Conservation (phyloP, 306 rosid species). For the Quercus parvula region DNA sequence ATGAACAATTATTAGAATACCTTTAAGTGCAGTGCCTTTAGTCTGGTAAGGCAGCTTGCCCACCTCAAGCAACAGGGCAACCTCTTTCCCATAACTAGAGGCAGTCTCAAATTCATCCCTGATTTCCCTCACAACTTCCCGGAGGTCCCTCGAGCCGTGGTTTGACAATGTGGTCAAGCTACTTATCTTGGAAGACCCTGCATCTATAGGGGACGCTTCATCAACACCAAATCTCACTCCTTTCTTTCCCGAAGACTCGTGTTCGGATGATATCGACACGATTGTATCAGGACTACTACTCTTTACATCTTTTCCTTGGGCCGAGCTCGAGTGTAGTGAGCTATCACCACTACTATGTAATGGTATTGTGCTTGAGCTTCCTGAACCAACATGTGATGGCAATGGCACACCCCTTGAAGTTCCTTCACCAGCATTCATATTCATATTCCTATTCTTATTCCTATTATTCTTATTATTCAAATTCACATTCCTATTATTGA, state of each 20-base stretch:
- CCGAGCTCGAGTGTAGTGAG: constrained; percentile 28
- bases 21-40: constrained; percentile 57
- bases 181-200: constrained; percentile 76
- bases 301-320: constrained; percentile 44
- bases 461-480: constrained; percentile 3
- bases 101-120: constrained; percentile 86
- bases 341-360: constrained; percentile 47
- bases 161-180: constrained; percentile 69
- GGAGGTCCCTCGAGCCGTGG: constrained; percentile 69
- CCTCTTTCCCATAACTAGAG: constrained; percentile 76
- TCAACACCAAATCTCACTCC: constrained; percentile 80
- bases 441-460: constrained; percentile 4
- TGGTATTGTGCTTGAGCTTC: constrained; percentile 57
- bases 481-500: constrained; percentile 11
- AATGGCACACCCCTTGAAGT: constrained; percentile 65
- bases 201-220: constrained; percentile 44
- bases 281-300: constrained; percentile 59
- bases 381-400: constrained; percentile 44
- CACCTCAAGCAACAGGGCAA: constrained; percentile 85
- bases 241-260: constrained; percentile 51
- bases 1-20: constrained; percentile 27
- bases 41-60: constrained; percentile 80
- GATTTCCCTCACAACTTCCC: constrained; percentile 86
- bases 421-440: constrained; percentile 59
- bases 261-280: constrained; percentile 43